Base-by-base conservation (phyloP, 2,329 filamentous ascomycete species). In the Microdochium nivale region DNA sequence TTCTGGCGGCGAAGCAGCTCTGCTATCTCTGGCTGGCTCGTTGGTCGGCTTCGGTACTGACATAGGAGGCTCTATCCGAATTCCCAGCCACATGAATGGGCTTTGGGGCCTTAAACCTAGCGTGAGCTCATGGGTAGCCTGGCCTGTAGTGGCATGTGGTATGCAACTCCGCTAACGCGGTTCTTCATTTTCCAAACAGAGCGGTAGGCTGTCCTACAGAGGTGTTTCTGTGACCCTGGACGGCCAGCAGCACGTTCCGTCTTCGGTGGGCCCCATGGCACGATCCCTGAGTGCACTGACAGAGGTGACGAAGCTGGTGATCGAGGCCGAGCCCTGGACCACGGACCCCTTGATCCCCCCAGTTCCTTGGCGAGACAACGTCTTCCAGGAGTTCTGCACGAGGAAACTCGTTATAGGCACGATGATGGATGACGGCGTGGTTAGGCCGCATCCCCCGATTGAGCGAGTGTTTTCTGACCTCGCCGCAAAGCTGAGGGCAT, bases 221-320 rank as follows among this genome's bases (percentile, higher is more conserved):
- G 80, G 79, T 0, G 78, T 81, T 0, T 71, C 78, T 0, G 81
- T 84, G 0, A 83, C 80, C 0, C 83, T 77, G 0, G 80, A 84
- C 40, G 80, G 82, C 2, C 81, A 85, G 58, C 79, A 84, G 52
- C 80, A 85, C 61, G 77, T 85, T 0, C 81, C 81, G 1, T 85
- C 81, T 0, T 73, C 80, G 0, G 66, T 84, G n/a, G 81, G 82
- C 0, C 82, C 83, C 1, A 72, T 86, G 67, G 69, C 77, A 8
- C 69, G 80, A 5, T 72, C 69, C 53, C 60, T 83, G 3, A 61
- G 67, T 2, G 79, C 80, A 0, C 64, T 86, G 2, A 67, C 67
- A 10, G 65, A 72, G 1, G 67, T 72, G 10, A 81, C 72, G 56
- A 75, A 69, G 55, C 69, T 71, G 0, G 57, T 83, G 1, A 68